These are phyloP conservation scores for Drechslerella coelobrocha DNA, from an alignment of 2,329 filamentous ascomycete genomes.

Conservation along the genomic window DNA sequence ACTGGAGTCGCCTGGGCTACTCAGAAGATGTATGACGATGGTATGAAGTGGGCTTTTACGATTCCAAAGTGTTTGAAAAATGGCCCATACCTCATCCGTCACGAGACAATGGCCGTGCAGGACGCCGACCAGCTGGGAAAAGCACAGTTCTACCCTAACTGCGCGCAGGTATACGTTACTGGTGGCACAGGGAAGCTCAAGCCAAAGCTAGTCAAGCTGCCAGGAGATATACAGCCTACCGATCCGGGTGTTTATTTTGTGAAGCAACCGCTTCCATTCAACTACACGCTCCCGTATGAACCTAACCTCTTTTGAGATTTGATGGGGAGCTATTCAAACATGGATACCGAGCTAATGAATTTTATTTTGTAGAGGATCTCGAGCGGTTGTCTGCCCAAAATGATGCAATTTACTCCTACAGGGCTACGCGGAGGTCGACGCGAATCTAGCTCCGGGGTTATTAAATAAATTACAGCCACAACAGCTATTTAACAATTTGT, in stretches of 20 bases:
- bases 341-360: too few relatives aligned
- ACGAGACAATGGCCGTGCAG: constrained; percentile 51
- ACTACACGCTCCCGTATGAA: constrained; percentile 28
- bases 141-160: constrained; percentile 50
- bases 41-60: constrained; percentile 50
- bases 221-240: constrained; percentile 33
- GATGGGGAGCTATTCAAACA: neutral
- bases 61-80: constrained; percentile 46
- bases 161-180: constrained; percentile 31
- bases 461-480: too few relatives aligned
- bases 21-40: constrained; percentile 51
- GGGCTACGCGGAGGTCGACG: too few relatives aligned
- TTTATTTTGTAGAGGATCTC: neutral
- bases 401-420: neutral
- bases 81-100: constrained; percentile 50
- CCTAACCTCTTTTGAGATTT: neutral
- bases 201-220: constrained; percentile 28
- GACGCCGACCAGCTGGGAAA: constrained; percentile 40
- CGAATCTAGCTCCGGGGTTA: too few relatives aligned
- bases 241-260: constrained; percentile 25
- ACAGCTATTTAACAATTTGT: too few relatives aligned
- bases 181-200: constrained; percentile 32
- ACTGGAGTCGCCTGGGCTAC: constrained; percentile 48
- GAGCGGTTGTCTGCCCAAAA: neutral
- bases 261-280: constrained; percentile 14